Evolutionary conservation across 192 early-diverging fungal genomes (phyloP), one percentile per base, ranked within the genome.

Genomic region (Pilaira anomala): DNA sequence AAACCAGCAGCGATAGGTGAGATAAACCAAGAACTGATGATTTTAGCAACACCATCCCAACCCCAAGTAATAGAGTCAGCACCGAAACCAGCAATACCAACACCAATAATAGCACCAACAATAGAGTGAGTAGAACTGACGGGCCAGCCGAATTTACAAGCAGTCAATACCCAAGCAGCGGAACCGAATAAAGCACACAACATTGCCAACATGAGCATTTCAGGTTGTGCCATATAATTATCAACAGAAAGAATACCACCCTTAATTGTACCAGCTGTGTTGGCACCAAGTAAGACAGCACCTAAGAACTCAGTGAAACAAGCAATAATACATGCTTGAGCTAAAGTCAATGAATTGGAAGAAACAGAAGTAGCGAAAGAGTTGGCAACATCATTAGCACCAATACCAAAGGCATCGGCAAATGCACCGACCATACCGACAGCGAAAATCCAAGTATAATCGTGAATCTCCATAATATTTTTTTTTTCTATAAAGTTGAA

Each of bases 311-410:
- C 93, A 25, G 91, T 89, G 65, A 94, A 93, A 60, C 87, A 63
- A 53, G 93, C 93, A 66, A 93, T 89, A 26, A 81, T 68, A 61
- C 80, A 80, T 9, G 91, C 93, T 66, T 92, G 89, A 26, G 71
- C 67, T 33, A 93, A 66, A 13, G 85, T 89, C 19, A 94, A 68
- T 13, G 93, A 88, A 14, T 87, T 85, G 3, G 93, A 91, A 25
- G 88, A 87, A 57, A 93, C 88, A 25, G 91, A 91, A 29, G 88
- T 91, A 25, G 91, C 87, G 64, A 94, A 94, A 4, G 88, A 85
- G 73, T 94, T 94, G 69, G 93, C 89, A 26, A 94, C 91, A 77
- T 94, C 92, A 70, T 94, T 93, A 33, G 92, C 88, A 62, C 91
- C 91, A 63, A 93, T 89, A 39, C 88, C 68, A 68, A 76, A 91